Evolutionary conservation across 2,329 filamentous ascomycete species (phyloP), one percentile per base, ranked within the genome.

Genomic region (Colletotrichum horii): DNA sequence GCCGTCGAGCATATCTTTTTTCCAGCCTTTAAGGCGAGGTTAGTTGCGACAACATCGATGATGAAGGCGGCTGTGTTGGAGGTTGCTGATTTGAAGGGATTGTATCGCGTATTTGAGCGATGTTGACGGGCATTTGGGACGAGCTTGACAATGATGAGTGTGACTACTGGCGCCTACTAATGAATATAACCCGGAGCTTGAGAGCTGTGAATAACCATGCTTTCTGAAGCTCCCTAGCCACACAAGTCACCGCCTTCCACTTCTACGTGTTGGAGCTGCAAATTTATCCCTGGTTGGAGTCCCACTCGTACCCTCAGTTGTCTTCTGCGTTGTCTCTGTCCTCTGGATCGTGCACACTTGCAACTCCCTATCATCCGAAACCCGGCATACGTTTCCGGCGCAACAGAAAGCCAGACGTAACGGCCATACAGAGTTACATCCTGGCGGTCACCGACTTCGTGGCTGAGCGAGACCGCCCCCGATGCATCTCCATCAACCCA

Each of bases 101-200:
- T 99, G 74, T 99, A 99, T 84, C 89, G 95, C 61, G 96, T 98
- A 4, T 99, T 99, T 88, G 97, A 99, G 85, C 88, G 97, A 70
- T 98, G 97, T 83, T 98, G 84, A 91, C 4, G n/a, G 9, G 22
- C 24, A 38, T 38, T n/a, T 8, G 16, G 12, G 32, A 61, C 19
- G 28, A 60, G n/a, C 58, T 48, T 48, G 19, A n/a, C 38, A 48
- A n/a, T 34, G 38, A 48, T 48, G 19, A 48, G 38, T 48, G 38
- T 48, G 22, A 48, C 19, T n/a, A 48, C 9, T 48, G 38, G 38
- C 19, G 22, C 19, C 38, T 48, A 48, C 38, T 48, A 12, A 48
- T 5, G 38, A 48, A 48, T n/a, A 48, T 48, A 12, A 48, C 38
- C 38, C 6, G 38, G 38, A 48, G 38, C 38, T 48, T 22, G 38